Evolutionary conservation across 495 filamentous ascomycete species (phyloP).

Genomic region (Trichoderma orchidacearum): DNA sequence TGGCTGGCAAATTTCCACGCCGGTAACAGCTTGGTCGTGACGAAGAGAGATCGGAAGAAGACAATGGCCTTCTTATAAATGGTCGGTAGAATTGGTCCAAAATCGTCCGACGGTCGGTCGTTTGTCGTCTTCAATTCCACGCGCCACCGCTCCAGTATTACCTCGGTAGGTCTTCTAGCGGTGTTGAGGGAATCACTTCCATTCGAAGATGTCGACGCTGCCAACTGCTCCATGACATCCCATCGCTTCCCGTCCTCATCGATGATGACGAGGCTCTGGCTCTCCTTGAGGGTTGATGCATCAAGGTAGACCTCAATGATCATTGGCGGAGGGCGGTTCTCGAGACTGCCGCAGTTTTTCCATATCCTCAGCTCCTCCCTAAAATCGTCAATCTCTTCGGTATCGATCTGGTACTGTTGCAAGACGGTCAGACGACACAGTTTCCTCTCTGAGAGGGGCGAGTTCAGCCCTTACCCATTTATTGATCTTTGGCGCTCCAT

Average conservation of each 20-base stretch:
- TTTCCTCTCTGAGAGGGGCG: not conserved
- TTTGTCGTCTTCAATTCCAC: conserved; percentile 51
- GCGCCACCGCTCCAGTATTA: conserved; percentile 84
- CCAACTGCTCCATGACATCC: conserved; percentile 79
- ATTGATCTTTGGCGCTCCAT: conserved; percentile 52
- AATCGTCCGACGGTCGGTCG: conserved; percentile 33
- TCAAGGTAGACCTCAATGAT: conserved; percentile 87
- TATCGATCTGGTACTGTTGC: conserved; percentile 76
- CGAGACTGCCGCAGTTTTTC: conserved; percentile 61
- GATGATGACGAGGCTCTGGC: conserved; percentile 72
- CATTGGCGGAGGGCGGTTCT: conserved; percentile 69
- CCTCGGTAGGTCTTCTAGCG: conserved; percentile 40
- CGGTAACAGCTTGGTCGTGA: conserved; percentile 69
- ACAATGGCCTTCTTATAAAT: conserved; percentile 95
- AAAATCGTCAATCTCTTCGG: conserved; percentile 82
- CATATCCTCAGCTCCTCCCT: conserved; percentile 67
- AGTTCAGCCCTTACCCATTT: conserved; percentile 68
- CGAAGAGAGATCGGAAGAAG: conserved; percentile 84
- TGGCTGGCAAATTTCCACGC: conserved; percentile 74
- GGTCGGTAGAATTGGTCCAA: conserved; percentile 61
- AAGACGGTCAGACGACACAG: not conserved
- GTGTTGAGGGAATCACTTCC: conserved; percentile 26
- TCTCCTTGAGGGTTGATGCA: conserved; percentile 62
- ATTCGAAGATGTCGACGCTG: conserved; percentile 44
- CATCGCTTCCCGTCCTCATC: conserved; percentile 84